phyloP scores from a whole-genome alignment of 305 asterid genomes.

The Fraxinus greggii region DNA sequence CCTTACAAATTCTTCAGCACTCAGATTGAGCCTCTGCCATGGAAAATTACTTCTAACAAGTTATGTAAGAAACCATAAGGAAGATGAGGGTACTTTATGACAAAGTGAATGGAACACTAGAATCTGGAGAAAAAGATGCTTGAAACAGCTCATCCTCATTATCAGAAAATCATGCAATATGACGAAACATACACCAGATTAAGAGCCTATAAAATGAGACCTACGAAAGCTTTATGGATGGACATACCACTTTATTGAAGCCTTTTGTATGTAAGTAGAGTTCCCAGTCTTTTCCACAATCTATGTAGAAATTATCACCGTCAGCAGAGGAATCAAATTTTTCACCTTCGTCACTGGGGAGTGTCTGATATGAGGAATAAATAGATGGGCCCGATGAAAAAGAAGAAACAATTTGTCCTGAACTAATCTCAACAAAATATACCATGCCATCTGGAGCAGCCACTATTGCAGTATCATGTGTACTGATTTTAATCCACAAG shows the following conservation, averaged over 20 bases:
- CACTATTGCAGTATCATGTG: constrained; percentile 59
- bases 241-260: constrained; percentile 51
- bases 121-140: neutral
- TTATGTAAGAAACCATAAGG: neutral
- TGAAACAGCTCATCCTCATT: neutral
- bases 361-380: constrained; percentile 62
- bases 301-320: constrained; percentile 58
- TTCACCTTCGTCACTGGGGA: constrained; percentile 51
- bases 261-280: constrained; percentile 57
- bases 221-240: neutral
- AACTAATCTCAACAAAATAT: constrained; percentile 48
- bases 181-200: neutral
- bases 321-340: constrained; percentile 46
- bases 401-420: constrained; percentile 64
- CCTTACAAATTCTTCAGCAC: constrained; percentile 64
- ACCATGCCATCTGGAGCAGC: constrained; percentile 87
- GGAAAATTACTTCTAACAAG: constrained; percentile 9
- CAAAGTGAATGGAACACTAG: neutral
- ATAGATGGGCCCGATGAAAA: constrained; percentile 77
- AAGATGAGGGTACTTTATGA: constrained; percentile 3
- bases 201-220: neutral
- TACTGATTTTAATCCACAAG: constrained; percentile 40
- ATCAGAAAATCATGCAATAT: neutral
- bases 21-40: constrained; percentile 57
- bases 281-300: constrained; percentile 83